A percentile compares a stretch with the other conserved stretches of the same genome.
phyloP scores from a whole-genome alignment of 305 asterid species.

The Fraxinus baroniana region DNA sequence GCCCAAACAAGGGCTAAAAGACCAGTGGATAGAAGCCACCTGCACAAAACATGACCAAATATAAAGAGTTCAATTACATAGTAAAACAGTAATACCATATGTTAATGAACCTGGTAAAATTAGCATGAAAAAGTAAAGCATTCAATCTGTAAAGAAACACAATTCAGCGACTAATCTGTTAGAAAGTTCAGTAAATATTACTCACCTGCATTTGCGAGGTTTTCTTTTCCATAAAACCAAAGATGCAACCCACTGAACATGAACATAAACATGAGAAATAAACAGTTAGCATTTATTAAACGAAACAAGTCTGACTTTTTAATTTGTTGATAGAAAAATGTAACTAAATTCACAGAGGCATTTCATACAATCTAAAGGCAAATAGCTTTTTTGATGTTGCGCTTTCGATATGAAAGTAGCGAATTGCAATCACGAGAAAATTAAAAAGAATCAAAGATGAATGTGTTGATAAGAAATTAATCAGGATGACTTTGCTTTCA shows the following conservation, averaged over 20 bases:
- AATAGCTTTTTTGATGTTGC: neutral
- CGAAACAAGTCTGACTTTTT: neutral
- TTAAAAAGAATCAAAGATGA: neutral
- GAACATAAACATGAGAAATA: conserved; percentile 23
- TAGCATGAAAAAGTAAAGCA: conserved; percentile 11
- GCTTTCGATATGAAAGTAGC: neutral
- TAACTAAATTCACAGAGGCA: conserved; percentile 9
- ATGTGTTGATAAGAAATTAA: neutral
- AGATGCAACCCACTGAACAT: conserved; percentile 62
- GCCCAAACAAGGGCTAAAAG: neutral
- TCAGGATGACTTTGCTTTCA: neutral
- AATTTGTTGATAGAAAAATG: neutral
- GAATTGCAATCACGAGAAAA: neutral
- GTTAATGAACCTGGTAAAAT: conserved; percentile 13
- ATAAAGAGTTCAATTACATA: neutral
- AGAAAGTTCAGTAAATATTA: conserved; percentile 17
- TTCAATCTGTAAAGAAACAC: conserved; percentile 5
- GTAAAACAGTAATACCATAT: neutral
- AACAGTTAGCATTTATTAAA: conserved; percentile 28
- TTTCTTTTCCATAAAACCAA: conserved; percentile 70
- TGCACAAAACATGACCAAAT: conserved; percentile 4
- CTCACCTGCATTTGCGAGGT: conserved; percentile 74
- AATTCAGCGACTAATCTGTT: conserved; percentile 1
- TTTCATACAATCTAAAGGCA: neutral
- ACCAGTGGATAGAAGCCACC: conserved; percentile 5